Base-by-base conservation (phyloP, 2,329 filamentous ascomycete species). In the Raffaelea ambrosiae region DNA sequence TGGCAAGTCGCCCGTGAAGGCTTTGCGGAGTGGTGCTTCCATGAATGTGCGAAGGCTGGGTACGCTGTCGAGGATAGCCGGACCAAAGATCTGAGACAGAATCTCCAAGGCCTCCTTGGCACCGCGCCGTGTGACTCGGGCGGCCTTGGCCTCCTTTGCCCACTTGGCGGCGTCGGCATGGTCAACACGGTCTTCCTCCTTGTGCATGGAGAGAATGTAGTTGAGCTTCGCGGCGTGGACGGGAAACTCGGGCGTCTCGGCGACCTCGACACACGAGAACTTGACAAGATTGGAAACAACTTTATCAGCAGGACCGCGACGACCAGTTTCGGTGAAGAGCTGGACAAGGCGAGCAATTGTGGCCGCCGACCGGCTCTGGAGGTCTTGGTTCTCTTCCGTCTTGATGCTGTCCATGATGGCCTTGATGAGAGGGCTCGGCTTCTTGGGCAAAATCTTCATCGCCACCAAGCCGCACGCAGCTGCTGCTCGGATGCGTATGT, bases 391-490 rank as follows among this genome's bases (percentile, higher is more conserved):
- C 58, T 96, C 93, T 62, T 98, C 94, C 35, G 82, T 83, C 67
- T 97, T 98, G 60, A 98, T 79, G 59, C 91, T 97, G 63, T 98
- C 93, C 93, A 98, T 98, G 66, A 98, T 86, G 3, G 83, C 88
- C 67, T 95, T 96, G 68, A 98, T 98, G 13, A 95, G 81, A 18
- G 84, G 79, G 52, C 88, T 89, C 10, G 91, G 89, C 63, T 95
- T 97, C 77, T 95, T 97, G 0, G 94, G 91, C 10, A 96, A 76
- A 26, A 86, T 76, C 49, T 83, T 81, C 68, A 97, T 83, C n/a
- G 89, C 85, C 43, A 98, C 86, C 48, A 97, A 69, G 11, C 90
- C 90, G 54, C 87, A 88, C 11, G 91, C 88, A 19, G 89, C 87
- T 7, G 88, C 86, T 16, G 93, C 88, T 61, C 83, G 84, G 62